phyloP scores from a whole-genome alignment of 192 early-diverging fungal species.

The Obelidium mucronatum region DNA sequence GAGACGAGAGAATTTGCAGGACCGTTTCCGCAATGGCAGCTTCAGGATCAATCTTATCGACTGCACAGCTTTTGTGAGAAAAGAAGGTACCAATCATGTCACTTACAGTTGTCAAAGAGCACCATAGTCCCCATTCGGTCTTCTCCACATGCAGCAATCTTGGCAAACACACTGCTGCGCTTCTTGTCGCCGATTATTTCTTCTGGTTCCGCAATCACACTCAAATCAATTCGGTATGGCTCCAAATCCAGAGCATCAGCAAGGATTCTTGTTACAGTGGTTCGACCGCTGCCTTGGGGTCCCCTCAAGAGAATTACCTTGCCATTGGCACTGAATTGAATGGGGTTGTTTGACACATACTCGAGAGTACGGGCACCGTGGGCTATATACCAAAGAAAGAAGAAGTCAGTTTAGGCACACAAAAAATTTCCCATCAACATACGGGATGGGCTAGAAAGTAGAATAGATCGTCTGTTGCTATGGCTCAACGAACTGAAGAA shows the following conservation, averaged over 20 bases:
- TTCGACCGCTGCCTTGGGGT: not conserved
- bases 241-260: not conserved
- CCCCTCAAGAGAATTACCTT: not conserved
- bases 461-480: not conserved
- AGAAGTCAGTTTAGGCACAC: too few relatives aligned
- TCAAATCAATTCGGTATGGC: not conserved
- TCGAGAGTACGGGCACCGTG: too few relatives aligned
- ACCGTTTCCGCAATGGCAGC: not conserved
- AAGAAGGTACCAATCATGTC: too few relatives aligned
- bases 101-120: not conserved
- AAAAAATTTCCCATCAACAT: not conserved
- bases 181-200: not conserved
- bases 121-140: not conserved
- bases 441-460: not conserved
- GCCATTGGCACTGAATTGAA: not conserved
- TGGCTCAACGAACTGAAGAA: not conserved
- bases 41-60: not conserved
- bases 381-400: too few relatives aligned
- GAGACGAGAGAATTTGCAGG: not conserved
- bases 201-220: not conserved
- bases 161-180: not conserved
- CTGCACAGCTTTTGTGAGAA: too few relatives aligned
- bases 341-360: too few relatives aligned
- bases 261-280: not conserved
- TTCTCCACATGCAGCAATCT: not conserved